Evolutionary conservation across 352 stramenopile genomes (phyloP), one percentile per base, ranked within the genome.

Genomic region (Aphanomyces euteiches): DNA sequence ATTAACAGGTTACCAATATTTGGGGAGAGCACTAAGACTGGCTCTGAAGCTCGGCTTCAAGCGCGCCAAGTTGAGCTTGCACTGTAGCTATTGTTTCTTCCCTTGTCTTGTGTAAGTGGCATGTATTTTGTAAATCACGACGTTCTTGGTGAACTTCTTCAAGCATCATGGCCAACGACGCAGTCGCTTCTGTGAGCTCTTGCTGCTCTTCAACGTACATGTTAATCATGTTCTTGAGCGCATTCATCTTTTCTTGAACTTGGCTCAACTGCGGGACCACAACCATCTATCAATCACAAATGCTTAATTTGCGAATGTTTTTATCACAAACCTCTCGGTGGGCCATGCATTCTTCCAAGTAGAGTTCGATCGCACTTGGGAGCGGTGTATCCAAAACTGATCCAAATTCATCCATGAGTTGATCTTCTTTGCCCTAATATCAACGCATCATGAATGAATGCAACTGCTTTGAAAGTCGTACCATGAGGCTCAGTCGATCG

Each of bases 181-280:
- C 63, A n/a, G 45, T 57, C 19, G 63, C 48, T 43, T 69, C 63
- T 15, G 19, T 69, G 13, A 69, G 63, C 36, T 34, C 47, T 13
- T 69, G 63, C 37, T 69, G 63, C 34, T 69, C 63, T 8, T 47
- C 10, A 3, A 69, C 45, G 50, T 69, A 69, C 19, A 69, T 37
- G 1, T 47, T 19, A 7, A 69, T 69, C 37, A 69, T 58, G 15
- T 43, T 47, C 38, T 69, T 69, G 19, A 69, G 37, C 37, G 45
- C 63, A 10, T 61, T 17, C 63, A 69, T 69, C n/a, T 47, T 47
- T 15, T 47, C 63, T 28, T 69, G 63, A 3, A 69, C 63, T 40
- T 69, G 63, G 36, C 47, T 47, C 7, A 69, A 47, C 50, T 69
- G 57, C 36, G 63, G 63, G 47, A 43, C 57, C n/a, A 69, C 63